phyloP scores from a whole-genome alignment of 352 stramenopile species.

The Phytophthora hibernalis region DNA sequence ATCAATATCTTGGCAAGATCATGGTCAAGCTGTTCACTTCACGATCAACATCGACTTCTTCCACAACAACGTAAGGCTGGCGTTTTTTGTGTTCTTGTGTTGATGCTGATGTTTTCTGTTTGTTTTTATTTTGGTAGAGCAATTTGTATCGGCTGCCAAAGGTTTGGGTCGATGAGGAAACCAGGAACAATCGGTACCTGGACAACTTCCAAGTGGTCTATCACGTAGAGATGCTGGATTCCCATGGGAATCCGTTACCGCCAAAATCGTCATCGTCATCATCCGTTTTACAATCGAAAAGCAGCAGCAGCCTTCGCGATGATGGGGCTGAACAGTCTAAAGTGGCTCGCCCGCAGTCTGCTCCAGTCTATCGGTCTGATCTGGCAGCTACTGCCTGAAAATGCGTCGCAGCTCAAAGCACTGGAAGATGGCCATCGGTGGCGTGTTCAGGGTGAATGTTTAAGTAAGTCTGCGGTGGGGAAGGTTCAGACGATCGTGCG shows the following conservation, averaged over 20 bases:
- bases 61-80: constrained; percentile 57
- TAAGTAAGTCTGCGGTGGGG: constrained; percentile 64
- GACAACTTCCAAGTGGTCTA: constrained; percentile 65
- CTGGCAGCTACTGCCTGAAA: constrained; percentile 74
- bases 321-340: constrained; percentile 26
- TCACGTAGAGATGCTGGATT: constrained; percentile 50
- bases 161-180: constrained; percentile 66
- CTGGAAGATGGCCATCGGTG: constrained; percentile 72
- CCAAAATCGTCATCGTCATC: constrained; percentile 28
- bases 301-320: constrained; percentile 28
- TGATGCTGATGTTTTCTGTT: no score
- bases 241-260: constrained; percentile 31
- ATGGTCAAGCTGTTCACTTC: constrained; percentile 89
- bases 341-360: constrained; percentile 16
- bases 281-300: constrained; percentile 32
- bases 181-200: constrained; percentile 57
- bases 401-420: constrained; percentile 77
- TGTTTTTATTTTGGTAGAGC: no score
- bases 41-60: constrained; percentile 88
- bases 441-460: constrained; percentile 67
- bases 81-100: constrained; percentile 11
- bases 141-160: constrained; percentile 61
- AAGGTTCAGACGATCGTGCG: constrained; percentile 87
- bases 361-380: no score
- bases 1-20: constrained; percentile 77